A percentile compares a stretch with the other conserved stretches of the same genome.
These are phyloP conservation scores for Chamaecyparis obtusa DNA, from an alignment of 75 land plant genomes.

Conservation along the genomic window DNA sequence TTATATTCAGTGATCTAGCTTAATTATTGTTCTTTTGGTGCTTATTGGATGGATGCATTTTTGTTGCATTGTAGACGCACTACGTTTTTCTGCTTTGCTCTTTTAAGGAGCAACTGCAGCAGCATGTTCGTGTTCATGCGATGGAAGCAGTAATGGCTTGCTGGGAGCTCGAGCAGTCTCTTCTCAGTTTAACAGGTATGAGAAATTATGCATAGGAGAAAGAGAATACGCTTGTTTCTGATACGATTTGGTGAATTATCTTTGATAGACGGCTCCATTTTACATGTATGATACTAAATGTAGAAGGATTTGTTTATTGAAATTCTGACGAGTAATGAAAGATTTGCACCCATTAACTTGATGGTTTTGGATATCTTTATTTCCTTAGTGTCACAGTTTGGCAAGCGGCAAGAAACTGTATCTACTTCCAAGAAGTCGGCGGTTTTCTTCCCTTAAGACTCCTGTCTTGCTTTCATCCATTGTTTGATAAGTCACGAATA, in stretches of 20 bases:
- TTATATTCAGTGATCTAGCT: not conserved
- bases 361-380: not conserved
- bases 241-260: not conserved
- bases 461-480: not conserved
- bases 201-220: not conserved
- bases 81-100: conserved; percentile 42
- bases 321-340: not conserved
- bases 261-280: not conserved
- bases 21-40: not conserved
- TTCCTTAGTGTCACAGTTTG: not conserved
- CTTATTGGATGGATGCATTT: not conserved
- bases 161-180: conserved; percentile 71
- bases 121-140: conserved; percentile 67
- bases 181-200: conserved; percentile 53
- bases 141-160: conserved; percentile 80
- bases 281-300: not conserved
- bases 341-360: not conserved
- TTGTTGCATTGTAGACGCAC: conserved; percentile 34
- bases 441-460: not conserved
- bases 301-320: not conserved
- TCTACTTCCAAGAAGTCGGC: not conserved
- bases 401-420: not conserved
- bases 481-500: not conserved
- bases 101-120: conserved; percentile 70
- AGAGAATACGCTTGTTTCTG: not conserved